Percentiles rank a stretch among this genome's conserved stretches.
These are phyloP conservation scores for Alternaria infectoria DNA, from an alignment of 2,329 filamentous ascomycete species.

Conservation along the genomic window DNA sequence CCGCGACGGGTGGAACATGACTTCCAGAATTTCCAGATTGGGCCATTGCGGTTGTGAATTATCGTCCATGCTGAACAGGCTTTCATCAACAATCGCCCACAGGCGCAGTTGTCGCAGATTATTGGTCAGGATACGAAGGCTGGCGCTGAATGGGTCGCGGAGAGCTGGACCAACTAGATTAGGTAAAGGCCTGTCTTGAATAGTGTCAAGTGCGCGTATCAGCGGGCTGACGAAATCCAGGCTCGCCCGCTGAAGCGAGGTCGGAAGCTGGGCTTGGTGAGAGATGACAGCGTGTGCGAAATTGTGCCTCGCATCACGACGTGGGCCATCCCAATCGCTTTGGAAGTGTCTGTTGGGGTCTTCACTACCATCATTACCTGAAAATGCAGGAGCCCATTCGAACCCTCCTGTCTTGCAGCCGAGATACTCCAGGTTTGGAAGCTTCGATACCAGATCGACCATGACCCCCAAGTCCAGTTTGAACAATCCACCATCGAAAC, in stretches of 20 bases:
- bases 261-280: slow-evolving; percentile 7
- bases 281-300: slow-evolving; percentile 20
- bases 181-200: slow-evolving; percentile 6
- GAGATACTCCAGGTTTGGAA: slow-evolving; percentile 10
- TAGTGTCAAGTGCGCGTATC: neutral
- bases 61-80: slow-evolving; percentile 20
- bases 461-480: slow-evolving; percentile 22
- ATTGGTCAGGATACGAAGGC: slow-evolving; percentile 20
- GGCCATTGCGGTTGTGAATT: slow-evolving; percentile 16
- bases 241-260: slow-evolving; percentile 7
- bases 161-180: slow-evolving; percentile 15
- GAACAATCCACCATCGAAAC: neutral
- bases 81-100: slow-evolving; percentile 12
- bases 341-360: slow-evolving; percentile 4
- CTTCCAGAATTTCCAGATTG: slow-evolving; percentile 19
- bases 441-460: slow-evolving; percentile 11
- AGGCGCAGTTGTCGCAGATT: slow-evolving; percentile 14
- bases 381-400: slow-evolving; percentile 1
- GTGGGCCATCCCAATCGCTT: slow-evolving; percentile 24
- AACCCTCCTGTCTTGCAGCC: slow-evolving; percentile 5
- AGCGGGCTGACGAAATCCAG: neutral
- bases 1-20: slow-evolving; percentile 17
- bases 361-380: neutral
- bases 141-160: slow-evolving; percentile 23
- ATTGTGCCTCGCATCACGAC: slow-evolving; percentile 27